Evolutionary conservation across 768 basidiomycete genomes (phyloP).

Genomic region (Pseudohyphozyma bogoriensis): DNA sequence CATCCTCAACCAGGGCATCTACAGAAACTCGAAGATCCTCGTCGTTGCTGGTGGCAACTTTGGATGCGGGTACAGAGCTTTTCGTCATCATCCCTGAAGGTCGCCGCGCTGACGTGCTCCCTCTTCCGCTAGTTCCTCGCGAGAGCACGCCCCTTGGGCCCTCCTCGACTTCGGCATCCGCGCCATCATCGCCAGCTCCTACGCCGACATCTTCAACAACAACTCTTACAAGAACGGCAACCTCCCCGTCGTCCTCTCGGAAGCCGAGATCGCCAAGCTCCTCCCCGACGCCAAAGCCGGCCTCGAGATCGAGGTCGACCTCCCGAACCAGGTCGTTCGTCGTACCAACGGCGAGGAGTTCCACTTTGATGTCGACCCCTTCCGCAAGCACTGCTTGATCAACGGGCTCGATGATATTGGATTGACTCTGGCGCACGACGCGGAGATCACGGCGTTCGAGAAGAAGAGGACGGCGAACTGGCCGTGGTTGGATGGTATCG

Average conservation of each 20-base stretch:
- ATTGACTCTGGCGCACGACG: constrained; percentile 72
- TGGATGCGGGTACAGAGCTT: no score
- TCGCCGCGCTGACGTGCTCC: no score
- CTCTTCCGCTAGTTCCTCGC: no score
- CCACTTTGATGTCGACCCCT: constrained; percentile 70
- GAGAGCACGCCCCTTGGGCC: constrained; percentile 71
- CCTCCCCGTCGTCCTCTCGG: constrained; percentile 65
- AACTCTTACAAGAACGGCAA: constrained; percentile 91
- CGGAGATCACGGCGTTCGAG: constrained; percentile 71
- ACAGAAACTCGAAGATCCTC: constrained; percentile 63
- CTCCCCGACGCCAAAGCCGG: constrained; percentile 67
- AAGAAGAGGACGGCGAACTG: constrained; percentile 60
- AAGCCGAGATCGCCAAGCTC: constrained; percentile 59
- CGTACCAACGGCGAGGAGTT: constrained; percentile 56
- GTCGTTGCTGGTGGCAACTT: constrained; percentile 82
- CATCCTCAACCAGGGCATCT: constrained; percentile 69
- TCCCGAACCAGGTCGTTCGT: constrained; percentile 68
- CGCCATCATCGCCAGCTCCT: constrained; percentile 75
- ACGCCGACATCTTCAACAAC: constrained; percentile 59
- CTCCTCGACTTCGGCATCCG: constrained; percentile 73
- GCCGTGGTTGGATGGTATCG: constrained; percentile 85
- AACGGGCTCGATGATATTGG: constrained; percentile 96
- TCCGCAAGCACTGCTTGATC: constrained; percentile 84
- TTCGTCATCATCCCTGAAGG: no score
- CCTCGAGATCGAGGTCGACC: constrained; percentile 68